Percentiles rank a stretch among this genome's conserved stretches.
Conservation (phyloP, 768 basidiomycete species). For the Tremella yokohamensis region DNA sequence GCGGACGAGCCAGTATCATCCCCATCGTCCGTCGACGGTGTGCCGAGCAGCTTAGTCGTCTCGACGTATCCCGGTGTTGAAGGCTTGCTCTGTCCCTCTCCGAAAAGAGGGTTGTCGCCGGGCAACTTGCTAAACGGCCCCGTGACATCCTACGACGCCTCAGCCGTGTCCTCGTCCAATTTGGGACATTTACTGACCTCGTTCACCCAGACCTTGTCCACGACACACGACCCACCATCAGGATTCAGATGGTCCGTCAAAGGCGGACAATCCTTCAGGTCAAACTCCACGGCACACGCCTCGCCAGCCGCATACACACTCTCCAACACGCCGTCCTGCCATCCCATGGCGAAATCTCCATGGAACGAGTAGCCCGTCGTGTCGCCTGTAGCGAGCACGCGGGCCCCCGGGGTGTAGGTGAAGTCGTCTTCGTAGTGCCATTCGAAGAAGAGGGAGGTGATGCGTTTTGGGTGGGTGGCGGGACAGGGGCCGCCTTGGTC, state of each 20-base stretch:
- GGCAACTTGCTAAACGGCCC: slow-evolving; percentile 25
- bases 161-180: slow-evolving; percentile 6
- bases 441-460: slow-evolving; percentile 8
- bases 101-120: slow-evolving; percentile 35
- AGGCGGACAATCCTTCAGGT: slow-evolving; percentile 28
- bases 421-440: slow-evolving; percentile 4
- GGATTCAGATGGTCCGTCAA: slow-evolving; percentile 9
- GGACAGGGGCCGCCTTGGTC: slow-evolving; percentile 32
- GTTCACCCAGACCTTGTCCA: slow-evolving; percentile 25
- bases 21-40: too few relatives aligned
- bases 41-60: slow-evolving; percentile 12
- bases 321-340: slow-evolving; percentile 27
- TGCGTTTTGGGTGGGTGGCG: slow-evolving; percentile 26
- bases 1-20: too few relatives aligned
- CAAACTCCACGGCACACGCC: slow-evolving; percentile 30
- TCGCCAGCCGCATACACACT: slow-evolving; percentile 23
- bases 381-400: slow-evolving; percentile 19
- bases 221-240: slow-evolving; percentile 15
- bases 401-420: background rate
- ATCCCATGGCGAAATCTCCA: slow-evolving; percentile 35
- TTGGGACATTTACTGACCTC: slow-evolving; percentile 23
- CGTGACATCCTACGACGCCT: slow-evolving; percentile 15
- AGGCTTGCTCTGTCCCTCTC: background rate
- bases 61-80: slow-evolving; percentile 23
- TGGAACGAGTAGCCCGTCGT: slow-evolving; percentile 43